Conservation (phyloP, 768 basidiomycete species). For the Pleurotus citrinopileatus region DNA sequence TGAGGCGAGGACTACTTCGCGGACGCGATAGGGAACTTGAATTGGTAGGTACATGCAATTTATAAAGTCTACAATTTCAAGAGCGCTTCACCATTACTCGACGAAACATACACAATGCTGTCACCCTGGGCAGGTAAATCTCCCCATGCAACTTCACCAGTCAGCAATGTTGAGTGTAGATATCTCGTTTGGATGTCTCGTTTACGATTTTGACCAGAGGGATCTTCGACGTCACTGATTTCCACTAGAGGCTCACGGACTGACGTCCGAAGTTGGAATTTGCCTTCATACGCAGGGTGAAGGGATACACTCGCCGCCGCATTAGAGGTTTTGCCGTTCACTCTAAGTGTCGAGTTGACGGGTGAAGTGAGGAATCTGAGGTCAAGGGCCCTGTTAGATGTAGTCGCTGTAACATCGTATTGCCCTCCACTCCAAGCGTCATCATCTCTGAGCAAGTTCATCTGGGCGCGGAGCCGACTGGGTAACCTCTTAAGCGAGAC, state of each 20-base stretch:
- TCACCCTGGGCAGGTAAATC: background rate
- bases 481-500: too few relatives aligned
- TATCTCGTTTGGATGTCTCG: background rate
- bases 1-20: too few relatives aligned
- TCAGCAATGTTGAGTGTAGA: background rate
- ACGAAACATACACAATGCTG: background rate
- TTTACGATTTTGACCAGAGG: background rate
- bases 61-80: background rate
- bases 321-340: constrained; percentile 23
- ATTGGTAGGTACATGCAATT: background rate
- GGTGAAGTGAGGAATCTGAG: constrained; percentile 31
- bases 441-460: background rate
- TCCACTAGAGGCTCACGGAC: background rate
- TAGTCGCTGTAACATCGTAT: constrained; percentile 28
- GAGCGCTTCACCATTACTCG: background rate
- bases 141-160: background rate
- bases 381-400: constrained; percentile 29
- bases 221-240: background rate
- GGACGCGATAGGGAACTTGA: too few relatives aligned
- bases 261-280: background rate
- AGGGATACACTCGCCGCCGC: background rate
- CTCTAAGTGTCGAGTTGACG: constrained; percentile 29
- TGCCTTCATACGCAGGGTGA: background rate
- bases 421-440: constrained; percentile 21
- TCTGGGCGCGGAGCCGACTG: constrained; percentile 13